Evolutionary conservation across 257 asterid genomes (phyloP).

Genomic region (Nicotiana knightiana): DNA sequence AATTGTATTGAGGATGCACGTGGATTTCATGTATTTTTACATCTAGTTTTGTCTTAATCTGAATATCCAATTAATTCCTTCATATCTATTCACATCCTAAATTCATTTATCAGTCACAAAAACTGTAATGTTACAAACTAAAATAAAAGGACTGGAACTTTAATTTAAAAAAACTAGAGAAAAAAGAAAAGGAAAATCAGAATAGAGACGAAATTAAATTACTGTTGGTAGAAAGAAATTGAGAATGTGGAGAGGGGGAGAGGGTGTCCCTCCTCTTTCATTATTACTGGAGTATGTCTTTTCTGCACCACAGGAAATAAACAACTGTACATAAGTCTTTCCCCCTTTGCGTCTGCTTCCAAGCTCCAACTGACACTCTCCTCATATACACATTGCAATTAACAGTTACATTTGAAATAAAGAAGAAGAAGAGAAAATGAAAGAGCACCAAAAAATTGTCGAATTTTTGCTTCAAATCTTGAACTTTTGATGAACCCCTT

Average conservation of each 20-base stretch:
- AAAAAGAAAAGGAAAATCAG: not conserved
- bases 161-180: not conserved
- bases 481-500: not conserved
- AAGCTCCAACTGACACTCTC: constrained; percentile 20
- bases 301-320: not conserved
- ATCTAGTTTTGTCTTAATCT: not conserved
- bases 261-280: constrained; percentile 1
- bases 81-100: not conserved
- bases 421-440: not conserved
- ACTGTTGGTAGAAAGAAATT: not conserved
- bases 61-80: not conserved
- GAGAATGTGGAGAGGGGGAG: not conserved
- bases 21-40: not conserved
- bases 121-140: not conserved
- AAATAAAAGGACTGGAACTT: not conserved
- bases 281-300: not conserved
- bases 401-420: not conserved
- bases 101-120: not conserved
- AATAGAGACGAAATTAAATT: not conserved
- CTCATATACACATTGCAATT: not conserved
- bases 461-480: not conserved
- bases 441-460: not conserved
- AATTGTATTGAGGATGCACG: not conserved
- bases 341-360: not conserved
- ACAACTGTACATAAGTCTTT: not conserved